Evolutionary conservation across 768 basidiomycete genomes (phyloP).

Genomic region (Pulveroboletus sp.): DNA sequence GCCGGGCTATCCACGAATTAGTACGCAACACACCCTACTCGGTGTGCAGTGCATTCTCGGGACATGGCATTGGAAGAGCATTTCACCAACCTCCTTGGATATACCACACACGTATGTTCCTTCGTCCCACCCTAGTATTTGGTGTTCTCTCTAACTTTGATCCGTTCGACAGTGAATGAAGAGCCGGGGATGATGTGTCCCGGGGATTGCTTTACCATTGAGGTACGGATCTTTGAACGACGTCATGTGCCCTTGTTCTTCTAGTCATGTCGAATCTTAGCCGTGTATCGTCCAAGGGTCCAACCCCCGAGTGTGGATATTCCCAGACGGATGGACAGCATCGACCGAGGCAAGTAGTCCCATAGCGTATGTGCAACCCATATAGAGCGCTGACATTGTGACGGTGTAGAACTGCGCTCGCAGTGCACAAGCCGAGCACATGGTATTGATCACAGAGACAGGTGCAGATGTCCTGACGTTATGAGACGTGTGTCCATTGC

Average conservation of each 20-base stretch:
- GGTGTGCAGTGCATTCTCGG: conserved; percentile 68
- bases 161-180: conserved; percentile 57
- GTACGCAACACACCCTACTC: conserved; percentile 41
- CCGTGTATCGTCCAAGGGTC: conserved; percentile 75
- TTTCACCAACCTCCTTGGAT: conserved; percentile 88
- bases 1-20: conserved; percentile 58
- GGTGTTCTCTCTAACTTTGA: neutral
- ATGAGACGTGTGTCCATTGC: conserved; percentile 13
- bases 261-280: conserved; percentile 29
- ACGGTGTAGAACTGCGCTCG: conserved; percentile 65
- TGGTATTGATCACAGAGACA: conserved; percentile 73
- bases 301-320: conserved; percentile 66
- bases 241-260: neutral
- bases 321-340: conserved; percentile 93
- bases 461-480: conserved; percentile 77
- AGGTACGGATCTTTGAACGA: conserved; percentile 41
- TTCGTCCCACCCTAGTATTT: neutral
- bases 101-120: conserved; percentile 59
- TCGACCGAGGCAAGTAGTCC: conserved; percentile 63
- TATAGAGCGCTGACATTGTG: neutral
- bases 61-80: conserved; percentile 80
- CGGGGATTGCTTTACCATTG: conserved; percentile 91
- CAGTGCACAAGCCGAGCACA: conserved; percentile 85
- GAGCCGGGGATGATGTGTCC: conserved; percentile 78
- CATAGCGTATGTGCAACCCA: neutral